Base-by-base conservation (phyloP, 192 early-diverging fungal genomes). In the Backusella parvicylindrica region DNA sequence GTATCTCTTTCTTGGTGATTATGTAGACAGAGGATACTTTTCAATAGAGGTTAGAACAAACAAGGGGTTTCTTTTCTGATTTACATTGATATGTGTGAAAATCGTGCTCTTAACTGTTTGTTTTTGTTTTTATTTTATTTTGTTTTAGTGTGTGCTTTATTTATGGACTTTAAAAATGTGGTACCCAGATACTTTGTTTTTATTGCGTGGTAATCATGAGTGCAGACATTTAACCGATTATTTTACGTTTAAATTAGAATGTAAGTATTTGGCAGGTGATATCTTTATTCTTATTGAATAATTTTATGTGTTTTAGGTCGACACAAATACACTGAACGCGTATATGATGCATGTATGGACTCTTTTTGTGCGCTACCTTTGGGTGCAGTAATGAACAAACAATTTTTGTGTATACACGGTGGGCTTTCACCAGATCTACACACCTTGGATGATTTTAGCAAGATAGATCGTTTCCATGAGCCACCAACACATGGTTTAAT, bases 181-280 rank as follows among this genome's bases (percentile, higher is more conserved):
- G 92, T 95, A 96, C 78, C 94, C 95, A 3, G 86, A 87, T 6
- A 90, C 92, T 30, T 75, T 97, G 31, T 96, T 94, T 77, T 85
- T 99, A 82, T 83, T 99, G 37, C 93, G 97, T 37, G 97, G 97
- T 73, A 97, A 99, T 82, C 95, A 99, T 81, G 97, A 99, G 81
- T 97, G 96, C 82, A 88, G 95, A 72, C 97, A 99, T 79, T 89
- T 99, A 84, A 99, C 97, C 7, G 95, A 97, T 75, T 97, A 97
- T 80, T 99, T 97, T 79, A 97, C 95, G 2, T 99, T 99, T 84
- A 96, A 97, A 86, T 85, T 93, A n/a, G 97, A 99, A 86, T 97
- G 97, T 95, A 86, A 84, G 87, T 64, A 11, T 11, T 35, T 28
- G 11, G 9, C 21, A 40, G 16, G 12, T 9, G 21, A 32, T 73